A percentile compares a stretch with the other conserved stretches of the same genome.
Evolutionary conservation across 2,329 filamentous ascomycete species (phyloP).

Genomic region (Aspergillus alliaceus): DNA sequence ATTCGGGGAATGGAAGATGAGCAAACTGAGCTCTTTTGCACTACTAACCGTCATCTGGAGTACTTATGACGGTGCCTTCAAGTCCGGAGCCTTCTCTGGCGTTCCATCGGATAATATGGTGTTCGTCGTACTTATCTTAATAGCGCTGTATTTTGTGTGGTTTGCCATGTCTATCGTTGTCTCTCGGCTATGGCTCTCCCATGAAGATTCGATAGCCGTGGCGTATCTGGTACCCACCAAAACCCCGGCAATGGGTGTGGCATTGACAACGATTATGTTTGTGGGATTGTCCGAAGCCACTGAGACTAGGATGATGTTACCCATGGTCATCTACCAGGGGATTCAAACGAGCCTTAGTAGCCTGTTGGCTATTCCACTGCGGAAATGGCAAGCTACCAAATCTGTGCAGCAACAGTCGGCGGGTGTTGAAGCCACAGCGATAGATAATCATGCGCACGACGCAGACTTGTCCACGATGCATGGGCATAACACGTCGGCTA

Average conservation of each 20-base stretch:
- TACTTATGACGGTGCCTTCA: conserved; percentile 66
- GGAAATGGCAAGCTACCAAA: conserved; percentile 31
- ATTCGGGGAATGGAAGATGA: conserved; percentile 45
- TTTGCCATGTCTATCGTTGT: conserved; percentile 58
- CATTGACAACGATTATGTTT: conserved; percentile 64
- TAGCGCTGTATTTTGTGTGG: conserved; percentile 62
- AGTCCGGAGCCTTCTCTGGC: conserved; percentile 55
- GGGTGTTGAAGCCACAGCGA: background rate
- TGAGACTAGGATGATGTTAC: conserved; percentile 62
- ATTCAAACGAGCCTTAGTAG: conserved; percentile 46
- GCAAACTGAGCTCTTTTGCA: conserved; percentile 33
- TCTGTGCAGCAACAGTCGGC: background rate
- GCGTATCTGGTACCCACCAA: conserved; percentile 69
- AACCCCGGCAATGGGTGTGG: conserved; percentile 65
- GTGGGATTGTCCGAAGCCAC: conserved; percentile 54
- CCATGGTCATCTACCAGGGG: conserved; percentile 58
- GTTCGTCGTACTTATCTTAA: conserved; percentile 65
- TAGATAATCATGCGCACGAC: background rate
- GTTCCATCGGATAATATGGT: conserved; percentile 29
- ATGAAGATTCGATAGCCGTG: conserved; percentile 61
- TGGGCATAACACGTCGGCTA: background rate
- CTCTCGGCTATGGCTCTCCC: conserved; percentile 48
- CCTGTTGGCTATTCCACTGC: conserved; percentile 43
- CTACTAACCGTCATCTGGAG: conserved; percentile 53
- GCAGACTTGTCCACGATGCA: background rate